Evolutionary conservation across 2,329 filamentous ascomycete species (phyloP).

Genomic region (Talaromyces sp.): DNA sequence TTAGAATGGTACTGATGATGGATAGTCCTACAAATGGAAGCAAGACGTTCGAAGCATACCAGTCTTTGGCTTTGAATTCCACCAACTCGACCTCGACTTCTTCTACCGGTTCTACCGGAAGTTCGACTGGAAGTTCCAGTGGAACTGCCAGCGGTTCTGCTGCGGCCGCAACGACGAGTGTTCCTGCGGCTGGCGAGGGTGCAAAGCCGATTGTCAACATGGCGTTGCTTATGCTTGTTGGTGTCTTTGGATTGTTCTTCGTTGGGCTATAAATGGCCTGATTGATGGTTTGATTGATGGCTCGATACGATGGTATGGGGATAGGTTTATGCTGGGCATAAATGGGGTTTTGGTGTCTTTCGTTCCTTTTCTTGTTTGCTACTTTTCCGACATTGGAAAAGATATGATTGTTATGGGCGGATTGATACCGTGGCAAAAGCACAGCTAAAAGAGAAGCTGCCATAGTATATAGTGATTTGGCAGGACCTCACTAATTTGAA

Average conservation of each 20-base stretch:
- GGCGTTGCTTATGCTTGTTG: slow-evolving; percentile 13
- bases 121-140: neutral
- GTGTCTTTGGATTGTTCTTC: slow-evolving; percentile 10
- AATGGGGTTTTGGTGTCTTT: neutral
- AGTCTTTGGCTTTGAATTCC: slow-evolving; percentile 5
- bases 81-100: neutral
- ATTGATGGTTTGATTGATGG: neutral
- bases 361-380: neutral
- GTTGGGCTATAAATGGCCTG: slow-evolving; percentile 9
- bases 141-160: neutral
- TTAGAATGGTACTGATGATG: neutral
- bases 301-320: neutral
- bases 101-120: neutral
- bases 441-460: neutral
- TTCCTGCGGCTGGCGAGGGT: neutral
- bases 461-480: slow-evolving; percentile 2
- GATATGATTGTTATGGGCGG: neutral
- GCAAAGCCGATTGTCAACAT: slow-evolving; percentile 5
- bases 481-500: neutral
- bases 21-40: slow-evolving; percentile 4
- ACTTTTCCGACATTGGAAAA: too few species aligned
- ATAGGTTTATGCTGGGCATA: neutral
- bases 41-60: slow-evolving; percentile 16
- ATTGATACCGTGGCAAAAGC: neutral
- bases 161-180: neutral